phyloP scores from a whole-genome alignment of 106 monocot genomes.

The Xerophyta viscosa region DNA sequence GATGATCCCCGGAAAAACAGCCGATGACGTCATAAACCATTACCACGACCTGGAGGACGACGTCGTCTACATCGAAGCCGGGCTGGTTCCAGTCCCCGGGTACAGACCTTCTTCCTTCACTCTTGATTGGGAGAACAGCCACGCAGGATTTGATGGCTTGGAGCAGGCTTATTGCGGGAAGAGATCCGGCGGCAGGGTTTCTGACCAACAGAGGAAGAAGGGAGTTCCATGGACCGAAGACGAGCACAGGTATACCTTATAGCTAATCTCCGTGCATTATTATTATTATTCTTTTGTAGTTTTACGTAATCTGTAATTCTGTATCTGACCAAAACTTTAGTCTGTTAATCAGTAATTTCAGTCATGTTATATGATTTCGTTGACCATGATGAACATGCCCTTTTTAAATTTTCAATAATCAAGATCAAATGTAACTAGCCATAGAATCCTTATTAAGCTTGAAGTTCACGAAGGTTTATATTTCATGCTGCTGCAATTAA shows the following conservation, averaged over 20 bases:
- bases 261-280: not conserved
- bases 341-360: too few species aligned
- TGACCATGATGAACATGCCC: too few species aligned
- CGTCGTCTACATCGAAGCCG: conserved; percentile 35
- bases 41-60: conserved; percentile 36
- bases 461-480: too few species aligned
- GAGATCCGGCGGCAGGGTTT: conserved; percentile 24
- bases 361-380: too few species aligned
- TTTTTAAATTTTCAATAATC: too few species aligned
- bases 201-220: conserved; percentile 84
- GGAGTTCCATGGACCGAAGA: conserved; percentile 92
- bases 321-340: too few species aligned
- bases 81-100: conserved; percentile 9
- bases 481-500: too few species aligned
- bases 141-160: conserved; percentile 16
- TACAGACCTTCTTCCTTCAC: conserved; percentile 36
- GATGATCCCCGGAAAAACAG: conserved; percentile 31
- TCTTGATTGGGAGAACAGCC: conserved; percentile 43
- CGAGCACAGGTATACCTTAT: conserved; percentile 61
- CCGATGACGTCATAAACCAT: conserved; percentile 31
- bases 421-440: too few species aligned
- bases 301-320: too few species aligned
- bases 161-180: conserved; percentile 30
- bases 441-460: too few species aligned
- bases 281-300: too few species aligned